A percentile compares a stretch with the other conserved stretches of the same genome.
These are phyloP conservation scores for Zhuliangozyma blackwelliae DNA, from an alignment of 1,139 yeast species.

Conservation along the genomic window DNA sequence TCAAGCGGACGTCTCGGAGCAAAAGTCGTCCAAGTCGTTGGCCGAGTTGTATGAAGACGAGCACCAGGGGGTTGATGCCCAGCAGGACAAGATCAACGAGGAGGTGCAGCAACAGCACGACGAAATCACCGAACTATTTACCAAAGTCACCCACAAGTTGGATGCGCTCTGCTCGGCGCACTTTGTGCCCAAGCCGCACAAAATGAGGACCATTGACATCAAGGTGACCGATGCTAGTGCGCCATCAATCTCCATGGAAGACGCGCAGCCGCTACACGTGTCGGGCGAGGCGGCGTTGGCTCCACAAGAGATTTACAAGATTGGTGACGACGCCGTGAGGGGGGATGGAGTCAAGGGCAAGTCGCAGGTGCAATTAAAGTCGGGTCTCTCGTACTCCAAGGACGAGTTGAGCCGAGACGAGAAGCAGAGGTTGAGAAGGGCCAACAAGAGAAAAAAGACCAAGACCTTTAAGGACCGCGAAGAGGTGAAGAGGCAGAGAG, in stretches of 20 bases:
- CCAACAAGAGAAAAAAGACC: conserved; percentile 76
- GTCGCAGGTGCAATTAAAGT: conserved; percentile 65
- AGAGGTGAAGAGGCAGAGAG: conserved; percentile 17
- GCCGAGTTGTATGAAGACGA: conserved; percentile 94
- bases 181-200: conserved; percentile 86
- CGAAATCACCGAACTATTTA: conserved; percentile 68
- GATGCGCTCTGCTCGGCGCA: conserved; percentile 92
- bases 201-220: conserved; percentile 66
- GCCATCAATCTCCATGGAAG: conserved; percentile 88
- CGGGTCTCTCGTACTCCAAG: conserved; percentile 80
- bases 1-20: conserved; percentile 69
- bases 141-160: conserved; percentile 61
- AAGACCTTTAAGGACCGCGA: conserved; percentile 44
- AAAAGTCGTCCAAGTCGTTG: conserved; percentile 79
- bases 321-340: conserved; percentile 46
- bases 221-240: conserved; percentile 53
- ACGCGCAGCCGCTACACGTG: conserved; percentile 87
- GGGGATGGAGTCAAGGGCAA: conserved; percentile 36
- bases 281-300: conserved; percentile 77
- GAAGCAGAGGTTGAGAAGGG: conserved; percentile 81
- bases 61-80: conserved; percentile 47
- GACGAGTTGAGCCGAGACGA: conserved; percentile 84
- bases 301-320: conserved; percentile 89
- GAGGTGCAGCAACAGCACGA: conserved; percentile 69
- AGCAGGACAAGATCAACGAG: conserved; percentile 46